Evolutionary conservation across 2,329 filamentous ascomycete species (phyloP), one percentile per base, ranked within the genome.

Genomic region (Diaporthe caulivora): DNA sequence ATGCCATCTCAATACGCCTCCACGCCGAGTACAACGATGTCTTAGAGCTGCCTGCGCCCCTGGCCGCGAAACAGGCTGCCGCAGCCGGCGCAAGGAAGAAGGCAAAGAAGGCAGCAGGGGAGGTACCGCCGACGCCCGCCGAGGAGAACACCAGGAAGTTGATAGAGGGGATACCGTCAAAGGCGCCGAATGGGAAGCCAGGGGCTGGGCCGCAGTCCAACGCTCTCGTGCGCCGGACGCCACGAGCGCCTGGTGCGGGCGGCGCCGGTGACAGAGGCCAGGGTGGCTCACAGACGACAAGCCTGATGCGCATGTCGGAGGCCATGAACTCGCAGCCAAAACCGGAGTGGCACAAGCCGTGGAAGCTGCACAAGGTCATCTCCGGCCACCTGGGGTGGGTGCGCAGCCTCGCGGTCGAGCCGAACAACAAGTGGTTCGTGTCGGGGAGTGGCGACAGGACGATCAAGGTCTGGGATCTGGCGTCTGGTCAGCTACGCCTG

Each of bases 381-480:
- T 98, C 95, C 0, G 97, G 97, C 21, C 97, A 98, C 82, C 84
- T 99, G 78, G 97, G 97, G 34, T 99, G 97, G 97, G 97, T 99
- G 76, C 89, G 95, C 75, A 91, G 91, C 77, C 85, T 98, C 79
- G 94, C 96, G 1, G 94, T 98, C 64, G 97, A 99, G 83, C 97
- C 97, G 1, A 94, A 94, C 79, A 99, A 99, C 83, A 91, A 98
- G 82, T 99, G 95, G 95, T 99, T 99, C 82, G 97, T 95, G 26
- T 97, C 94, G 78, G 97, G 97, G 75, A 95, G 96, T 9, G 97
- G 96, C 71, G 97, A 99, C 82, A 89, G 97, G 69, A 98, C 96
- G 1, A 98, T 99, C 85, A 99, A 99, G 86, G 97, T 99, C 76
- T 99, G 96, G 96, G 96, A 99, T 84, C 84, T 99, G 76, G 97